Evolutionary conservation across 2,329 filamentous ascomycete species (phyloP).

Genomic region (Coniochaeta hoffmannii): DNA sequence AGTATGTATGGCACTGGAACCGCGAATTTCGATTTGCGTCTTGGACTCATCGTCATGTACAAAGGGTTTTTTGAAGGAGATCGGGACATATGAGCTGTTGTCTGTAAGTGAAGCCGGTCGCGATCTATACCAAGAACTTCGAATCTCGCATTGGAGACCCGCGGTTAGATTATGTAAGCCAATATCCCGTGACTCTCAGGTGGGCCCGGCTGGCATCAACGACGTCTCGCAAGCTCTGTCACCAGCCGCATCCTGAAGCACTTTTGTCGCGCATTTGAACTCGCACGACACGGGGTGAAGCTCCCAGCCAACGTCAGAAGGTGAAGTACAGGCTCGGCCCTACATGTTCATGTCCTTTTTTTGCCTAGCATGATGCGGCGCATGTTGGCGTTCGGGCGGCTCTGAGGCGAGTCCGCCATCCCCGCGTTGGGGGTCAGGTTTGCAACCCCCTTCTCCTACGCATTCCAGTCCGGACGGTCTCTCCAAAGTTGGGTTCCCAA

Average conservation of each 20-base stretch:
- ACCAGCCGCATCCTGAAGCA: not conserved
- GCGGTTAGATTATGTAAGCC: not conserved
- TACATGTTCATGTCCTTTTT: not conserved
- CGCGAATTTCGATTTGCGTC: too few species aligned
- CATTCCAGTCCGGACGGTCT: not conserved
- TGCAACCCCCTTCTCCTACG: not conserved
- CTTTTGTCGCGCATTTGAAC: not conserved
- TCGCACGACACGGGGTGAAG: not conserved
- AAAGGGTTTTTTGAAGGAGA: too few species aligned
- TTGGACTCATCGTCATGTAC: too few species aligned
- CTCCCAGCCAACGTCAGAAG: not conserved
- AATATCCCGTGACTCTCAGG: not conserved
- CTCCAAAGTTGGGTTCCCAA: not conserved
- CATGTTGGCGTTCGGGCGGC: not conserved
- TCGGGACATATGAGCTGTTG: too few species aligned
- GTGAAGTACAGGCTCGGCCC: not conserved
- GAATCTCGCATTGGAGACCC: not conserved
- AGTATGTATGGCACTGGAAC: too few species aligned
- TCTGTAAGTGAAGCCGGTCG: too few species aligned
- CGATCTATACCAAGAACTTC: too few species aligned
- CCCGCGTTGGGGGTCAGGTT: not conserved
- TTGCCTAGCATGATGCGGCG: not conserved
- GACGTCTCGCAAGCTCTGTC: not conserved
- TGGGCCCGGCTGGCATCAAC: not conserved
- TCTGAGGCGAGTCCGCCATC: not conserved